Base-by-base conservation (phyloP, 2,329 filamentous ascomycete genomes). In the Keithomyces neogunnii region DNA sequence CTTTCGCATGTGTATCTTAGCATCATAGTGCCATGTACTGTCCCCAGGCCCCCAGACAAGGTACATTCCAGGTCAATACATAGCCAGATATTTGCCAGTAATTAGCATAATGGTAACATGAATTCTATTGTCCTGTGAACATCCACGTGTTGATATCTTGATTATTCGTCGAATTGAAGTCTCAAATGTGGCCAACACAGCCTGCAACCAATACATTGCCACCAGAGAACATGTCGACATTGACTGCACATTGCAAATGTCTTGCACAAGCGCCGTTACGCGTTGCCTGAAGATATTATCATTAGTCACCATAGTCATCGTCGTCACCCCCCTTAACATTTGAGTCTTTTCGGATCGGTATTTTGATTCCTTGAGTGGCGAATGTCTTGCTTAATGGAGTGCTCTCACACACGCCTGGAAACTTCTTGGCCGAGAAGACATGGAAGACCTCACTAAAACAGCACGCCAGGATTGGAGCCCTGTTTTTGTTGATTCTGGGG, bases 361-460 rank as follows among this genome's bases (percentile, higher is more conserved):
- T 96, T 70, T 96, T 96, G 70, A 96, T 95, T 29, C 93, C 93
- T 63, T 99, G 93, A 1, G 81, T 77, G 3, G 93, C 92, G 70
- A 99, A 97, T 55, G 84, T 88, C 68, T 95, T 96, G 76, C 91
- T 96, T 19, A 97, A 73, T 3, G 83, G 71, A 0, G 93, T 99
- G 67, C 88, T 95, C 66, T 97, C 92, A 52, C 95, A 96, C 1
- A 99, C 93, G 40, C 93, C 93, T 0, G 93, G 93, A 68, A 99
- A 99, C 63, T 96, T 96, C 77, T 99, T 99, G 46, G 93, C 93
- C 2, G 89, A 95, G 70, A 86, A 97, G 32, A 99, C 93, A 50
- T 89, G 88, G 74, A 99, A 97, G 3, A 84, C 78, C 4, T 95
- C 87, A 46, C 88, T 95, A 69, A 92, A 97, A 60, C 84, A 85